Conservation (phyloP, 305 asterid genomes). For the Fraxinus paxiana region DNA sequence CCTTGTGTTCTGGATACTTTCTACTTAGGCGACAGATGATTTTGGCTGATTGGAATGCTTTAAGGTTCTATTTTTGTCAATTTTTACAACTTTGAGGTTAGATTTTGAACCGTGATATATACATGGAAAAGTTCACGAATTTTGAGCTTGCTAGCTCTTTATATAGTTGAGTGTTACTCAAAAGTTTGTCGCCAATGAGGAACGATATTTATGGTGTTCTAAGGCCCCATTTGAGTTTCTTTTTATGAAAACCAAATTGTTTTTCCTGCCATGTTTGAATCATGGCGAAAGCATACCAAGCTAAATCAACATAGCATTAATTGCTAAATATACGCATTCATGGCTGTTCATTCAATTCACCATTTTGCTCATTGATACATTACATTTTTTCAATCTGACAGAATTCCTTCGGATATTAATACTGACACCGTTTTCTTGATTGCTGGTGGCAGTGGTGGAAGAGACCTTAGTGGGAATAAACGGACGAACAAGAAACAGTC, state of each 20-base stretch:
- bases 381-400: constrained; percentile 1
- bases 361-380: neutral
- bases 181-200: neutral
- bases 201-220: constrained; percentile 6
- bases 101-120: neutral
- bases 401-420: neutral
- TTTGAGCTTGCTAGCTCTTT: neutral
- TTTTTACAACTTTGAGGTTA: neutral
- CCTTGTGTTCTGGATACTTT: neutral
- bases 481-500: constrained; percentile 75
- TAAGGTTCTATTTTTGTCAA: neutral
- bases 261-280: neutral
- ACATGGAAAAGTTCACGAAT: neutral
- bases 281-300: neutral
- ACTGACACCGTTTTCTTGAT: constrained; percentile 17
- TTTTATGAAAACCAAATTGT: neutral
- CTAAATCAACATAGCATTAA: neutral
- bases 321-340: neutral
- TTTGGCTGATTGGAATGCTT: neutral
- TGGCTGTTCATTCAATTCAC: neutral
- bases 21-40: neutral
- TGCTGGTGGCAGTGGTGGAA: constrained; percentile 70
- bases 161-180: neutral
- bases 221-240: neutral
- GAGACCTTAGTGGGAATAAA: constrained; percentile 81